A percentile compares a stretch with the other conserved stretches of the same genome.
Conservation (phyloP, 768 basidiomycete species). For the Suillus lakei region DNA sequence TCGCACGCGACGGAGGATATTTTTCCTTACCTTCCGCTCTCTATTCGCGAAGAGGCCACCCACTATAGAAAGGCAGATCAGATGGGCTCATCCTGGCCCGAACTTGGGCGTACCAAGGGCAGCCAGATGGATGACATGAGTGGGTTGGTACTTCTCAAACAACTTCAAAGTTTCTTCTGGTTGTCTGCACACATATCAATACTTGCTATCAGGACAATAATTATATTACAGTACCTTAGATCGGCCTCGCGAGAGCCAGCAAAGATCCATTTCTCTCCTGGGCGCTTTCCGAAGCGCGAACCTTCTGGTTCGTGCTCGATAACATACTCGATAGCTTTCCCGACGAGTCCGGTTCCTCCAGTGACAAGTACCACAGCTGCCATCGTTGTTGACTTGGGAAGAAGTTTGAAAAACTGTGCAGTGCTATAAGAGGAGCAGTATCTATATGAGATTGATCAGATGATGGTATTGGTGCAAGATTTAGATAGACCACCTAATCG, state of each 20-base stretch:
- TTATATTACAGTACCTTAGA: constrained; percentile 58
- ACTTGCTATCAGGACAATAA: background rate
- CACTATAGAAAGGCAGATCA: constrained; percentile 50
- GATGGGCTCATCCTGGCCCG: background rate
- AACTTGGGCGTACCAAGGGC: constrained; percentile 70
- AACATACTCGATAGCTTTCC: constrained; percentile 79
- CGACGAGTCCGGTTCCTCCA: constrained; percentile 86
- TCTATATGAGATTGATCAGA: constrained; percentile 6
- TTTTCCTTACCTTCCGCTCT: constrained; percentile 75
- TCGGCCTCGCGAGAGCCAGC: constrained; percentile 80
- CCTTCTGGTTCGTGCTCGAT: constrained; percentile 80
- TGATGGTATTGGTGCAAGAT: background rate
- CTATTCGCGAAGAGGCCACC: constrained; percentile 97
- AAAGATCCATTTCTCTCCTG: constrained; percentile 89
- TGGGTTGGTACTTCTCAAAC: constrained; percentile 92
- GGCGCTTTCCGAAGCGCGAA: constrained; percentile 75
- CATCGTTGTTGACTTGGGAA: constrained; percentile 21
- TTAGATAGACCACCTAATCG: background rate
- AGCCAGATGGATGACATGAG: constrained; percentile 95
- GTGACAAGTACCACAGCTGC: constrained; percentile 73
- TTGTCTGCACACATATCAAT: constrained; percentile 51
- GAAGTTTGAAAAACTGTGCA: background rate
- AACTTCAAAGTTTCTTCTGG: constrained; percentile 67
- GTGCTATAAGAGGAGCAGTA: background rate
- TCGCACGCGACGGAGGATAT: background rate